These are phyloP conservation scores for Chionographis japonica DNA, from an alignment of 106 monocot species.

Conservation along the genomic window DNA sequence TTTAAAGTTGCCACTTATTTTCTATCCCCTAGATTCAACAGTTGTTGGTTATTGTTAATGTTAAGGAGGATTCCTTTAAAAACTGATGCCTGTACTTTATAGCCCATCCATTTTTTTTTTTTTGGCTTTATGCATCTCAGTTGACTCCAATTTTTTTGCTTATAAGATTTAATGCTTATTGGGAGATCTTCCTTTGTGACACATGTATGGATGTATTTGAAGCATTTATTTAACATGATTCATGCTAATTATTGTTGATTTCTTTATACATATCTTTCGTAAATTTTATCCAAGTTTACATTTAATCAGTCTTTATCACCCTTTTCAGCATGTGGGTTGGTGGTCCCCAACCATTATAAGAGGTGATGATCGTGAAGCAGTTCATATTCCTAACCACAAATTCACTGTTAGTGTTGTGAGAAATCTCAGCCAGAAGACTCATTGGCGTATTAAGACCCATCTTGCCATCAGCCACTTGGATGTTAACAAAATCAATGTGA, in stretches of 20 bases:
- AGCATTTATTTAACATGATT: conserved; percentile 1
- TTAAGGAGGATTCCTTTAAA: too few species aligned
- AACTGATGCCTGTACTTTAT: too few species aligned
- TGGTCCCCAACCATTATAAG: conserved; percentile 98
- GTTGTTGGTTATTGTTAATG: too few species aligned
- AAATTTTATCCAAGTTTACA: not conserved
- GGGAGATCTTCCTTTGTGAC: too few species aligned
- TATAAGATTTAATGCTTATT: too few species aligned
- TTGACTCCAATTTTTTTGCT: too few species aligned
- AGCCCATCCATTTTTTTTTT: too few species aligned
- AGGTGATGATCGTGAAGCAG: conserved; percentile 95
- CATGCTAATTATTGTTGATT: not conserved
- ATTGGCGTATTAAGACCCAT: conserved; percentile 99
- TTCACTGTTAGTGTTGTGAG: conserved; percentile 89
- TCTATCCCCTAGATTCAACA: too few species aligned
- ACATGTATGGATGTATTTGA: too few species aligned
- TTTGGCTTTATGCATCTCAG: too few species aligned
- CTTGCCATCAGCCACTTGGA: conserved; percentile 96
- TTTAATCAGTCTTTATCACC: not conserved
- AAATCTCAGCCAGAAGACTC: conserved; percentile 92
- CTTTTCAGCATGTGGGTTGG: conserved; percentile 90
- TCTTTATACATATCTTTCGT: not conserved
- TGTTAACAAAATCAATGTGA: conserved; percentile 89
- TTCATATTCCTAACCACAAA: conserved; percentile 99
- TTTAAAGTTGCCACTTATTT: not conserved